Base-by-base conservation (phyloP, 331 rosid genomes). In the Malus hybrid region DNA sequence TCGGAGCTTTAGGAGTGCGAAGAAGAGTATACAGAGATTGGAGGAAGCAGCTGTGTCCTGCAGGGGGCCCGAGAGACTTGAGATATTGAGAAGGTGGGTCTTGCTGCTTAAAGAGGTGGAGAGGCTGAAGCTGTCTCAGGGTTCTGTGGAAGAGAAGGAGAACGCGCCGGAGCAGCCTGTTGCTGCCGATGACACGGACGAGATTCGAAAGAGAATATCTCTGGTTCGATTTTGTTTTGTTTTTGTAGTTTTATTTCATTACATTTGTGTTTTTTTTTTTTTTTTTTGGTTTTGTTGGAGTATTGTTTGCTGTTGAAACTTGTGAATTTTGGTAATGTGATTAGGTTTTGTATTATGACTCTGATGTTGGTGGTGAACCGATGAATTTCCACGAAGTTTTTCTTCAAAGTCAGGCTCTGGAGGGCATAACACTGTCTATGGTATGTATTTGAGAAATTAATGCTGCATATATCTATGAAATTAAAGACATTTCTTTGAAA, bases 361-460 rank as follows among this genome's bases (percentile, higher is more conserved):
- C 93, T 76, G 99, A 95, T 71, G 76, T 76, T 85, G 93, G 91
- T 12, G 99, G 98, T 31, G 93, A 86, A 74, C 99, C 98, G 24
- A 76, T 95, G 83, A 95, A 86, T 77, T 95, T 95, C 54, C 92
- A 83, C 20, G 96, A 92, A 44, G 94, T 95, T 78, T 95, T 95
- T 81, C 97, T 95, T 84, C 97, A 73, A 81, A 92, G 99, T 82
- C 99, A 95, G 84, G 99, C 98, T 73, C 81, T 92, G 83, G 99
- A 95, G 86, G 98, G 97, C 65, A 90, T 95, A 66, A 71, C 93
- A 60, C 65, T 95, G 79, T 92, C 99, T 65, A 95, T 95, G 99
- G 99, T 95, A 95, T 76, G 85, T 69, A 52, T 27, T 61, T 62
- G 4, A 28, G 10, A 18, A 28, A 1, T n/a, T 16, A 74, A 31